phyloP scores from a whole-genome alignment of 1,139 yeast species.

The Zygosaccharomyces sapae region DNA sequence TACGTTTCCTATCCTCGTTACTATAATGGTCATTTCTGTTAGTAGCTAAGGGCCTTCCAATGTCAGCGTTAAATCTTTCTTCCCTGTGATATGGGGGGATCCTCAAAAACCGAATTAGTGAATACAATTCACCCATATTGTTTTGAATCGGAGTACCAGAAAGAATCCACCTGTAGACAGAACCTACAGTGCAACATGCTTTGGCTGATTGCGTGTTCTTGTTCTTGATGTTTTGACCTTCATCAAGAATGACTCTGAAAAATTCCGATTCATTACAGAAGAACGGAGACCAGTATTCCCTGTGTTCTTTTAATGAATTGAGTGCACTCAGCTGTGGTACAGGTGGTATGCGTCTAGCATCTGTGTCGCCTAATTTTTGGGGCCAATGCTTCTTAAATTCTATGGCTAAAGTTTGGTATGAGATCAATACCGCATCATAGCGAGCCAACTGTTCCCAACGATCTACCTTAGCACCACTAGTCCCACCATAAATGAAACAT shows the following conservation, averaged over 20 bases:
- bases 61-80: slow-evolving; percentile 52
- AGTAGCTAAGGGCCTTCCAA: slow-evolving; percentile 52
- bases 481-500: slow-evolving; percentile 61
- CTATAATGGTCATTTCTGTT: slow-evolving; percentile 36
- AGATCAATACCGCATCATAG: slow-evolving; percentile 73
- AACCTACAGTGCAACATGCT: slow-evolving; percentile 56
- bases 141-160: slow-evolving; percentile 97
- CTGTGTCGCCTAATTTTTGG: slow-evolving; percentile 15
- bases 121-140: slow-evolving; percentile 70
- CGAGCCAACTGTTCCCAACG: slow-evolving; percentile 46
- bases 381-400: slow-evolving; percentile 63
- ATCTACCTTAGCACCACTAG: slow-evolving; percentile 40
- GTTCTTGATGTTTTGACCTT: slow-evolving; percentile 86
- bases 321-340: slow-evolving; percentile 42
- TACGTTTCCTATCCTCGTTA: slow-evolving; percentile 37
- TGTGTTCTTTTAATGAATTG: slow-evolving; percentile 33
- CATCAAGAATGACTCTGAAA: slow-evolving; percentile 76
- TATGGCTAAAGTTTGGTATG: slow-evolving; percentile 65
- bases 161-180: slow-evolving; percentile 67
- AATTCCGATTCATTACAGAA: slow-evolving; percentile 52
- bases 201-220: slow-evolving; percentile 61
- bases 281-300: slow-evolving; percentile 61
- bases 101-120: slow-evolving; percentile 66
- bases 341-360: slow-evolving; percentile 31
- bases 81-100: slow-evolving; percentile 67